Evolutionary conservation across 495 filamentous ascomycete species (phyloP).

Genomic region (Lasiosphaeria hispida): DNA sequence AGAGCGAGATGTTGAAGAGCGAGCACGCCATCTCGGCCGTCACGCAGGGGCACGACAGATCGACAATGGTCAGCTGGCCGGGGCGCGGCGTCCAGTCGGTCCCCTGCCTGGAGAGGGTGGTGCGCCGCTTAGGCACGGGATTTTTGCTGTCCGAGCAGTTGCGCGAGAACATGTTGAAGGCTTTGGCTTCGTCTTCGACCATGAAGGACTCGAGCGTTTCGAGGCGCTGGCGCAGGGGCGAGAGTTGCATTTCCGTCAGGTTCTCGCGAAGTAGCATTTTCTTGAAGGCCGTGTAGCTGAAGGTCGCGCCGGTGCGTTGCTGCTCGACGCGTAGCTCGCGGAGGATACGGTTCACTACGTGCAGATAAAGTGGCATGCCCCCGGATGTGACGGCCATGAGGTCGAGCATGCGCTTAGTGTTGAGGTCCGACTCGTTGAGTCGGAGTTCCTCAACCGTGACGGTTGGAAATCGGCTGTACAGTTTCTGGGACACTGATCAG

Average conservation of each 20-base stretch:
- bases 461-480: slow-evolving; percentile 43
- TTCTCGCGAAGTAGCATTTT: slow-evolving; percentile 31
- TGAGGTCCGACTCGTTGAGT: slow-evolving; percentile 58
- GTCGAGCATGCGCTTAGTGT: slow-evolving; percentile 61
- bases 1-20: slow-evolving; percentile 66
- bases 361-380: slow-evolving; percentile 61
- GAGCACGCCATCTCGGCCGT: slow-evolving; percentile 63
- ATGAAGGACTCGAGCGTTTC: slow-evolving; percentile 60
- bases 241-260: slow-evolving; percentile 45
- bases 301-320: slow-evolving; percentile 32
- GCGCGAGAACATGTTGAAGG: slow-evolving; percentile 10
- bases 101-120: slow-evolving; percentile 7
- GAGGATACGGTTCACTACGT: slow-evolving; percentile 57
- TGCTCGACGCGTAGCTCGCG: slow-evolving; percentile 55
- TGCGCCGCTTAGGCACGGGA: background rate
- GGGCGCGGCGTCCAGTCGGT: slow-evolving; percentile 40
- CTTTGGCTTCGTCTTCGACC: slow-evolving; percentile 33
- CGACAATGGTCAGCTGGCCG: slow-evolving; percentile 66
- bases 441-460: slow-evolving; percentile 53
- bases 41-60: slow-evolving; percentile 71
- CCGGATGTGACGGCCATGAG: slow-evolving; percentile 61
- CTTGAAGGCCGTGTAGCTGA: slow-evolving; percentile 56
- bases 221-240: slow-evolving; percentile 54
- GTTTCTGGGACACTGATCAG: slow-evolving; percentile 10
- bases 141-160: background rate